These are phyloP conservation scores for Quercus phellos DNA, from an alignment of 331 rosid genomes.

Conservation along the genomic window DNA sequence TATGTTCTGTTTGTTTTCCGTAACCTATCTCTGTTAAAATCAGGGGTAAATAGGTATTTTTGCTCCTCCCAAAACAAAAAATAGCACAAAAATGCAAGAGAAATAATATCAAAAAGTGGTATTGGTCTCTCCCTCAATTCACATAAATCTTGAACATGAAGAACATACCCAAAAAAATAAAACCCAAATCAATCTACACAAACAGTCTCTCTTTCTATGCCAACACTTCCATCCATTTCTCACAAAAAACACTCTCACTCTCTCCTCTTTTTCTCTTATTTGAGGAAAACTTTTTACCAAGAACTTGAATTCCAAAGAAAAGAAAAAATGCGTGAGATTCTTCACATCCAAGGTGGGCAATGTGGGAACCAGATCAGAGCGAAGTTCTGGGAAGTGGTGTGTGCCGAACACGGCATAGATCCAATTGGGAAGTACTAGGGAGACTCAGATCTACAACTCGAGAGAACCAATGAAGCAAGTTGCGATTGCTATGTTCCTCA, in stretches of 20 bases:
- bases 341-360: slow-evolving; percentile 61
- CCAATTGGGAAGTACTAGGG: slow-evolving; percentile 51
- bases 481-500: slow-evolving; percentile 56
- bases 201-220: neutral
- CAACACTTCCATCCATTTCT: slow-evolving; percentile 16
- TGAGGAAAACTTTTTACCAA: neutral
- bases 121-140: too few relatives aligned
- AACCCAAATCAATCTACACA: too few relatives aligned
- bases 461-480: slow-evolving; percentile 60
- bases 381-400: slow-evolving; percentile 63
- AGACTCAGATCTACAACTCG: slow-evolving; percentile 48
- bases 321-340: slow-evolving; percentile 56
- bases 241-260: neutral
- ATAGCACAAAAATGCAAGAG: too few relatives aligned
- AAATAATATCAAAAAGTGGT: too few relatives aligned
- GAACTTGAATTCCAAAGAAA: too few relatives aligned
- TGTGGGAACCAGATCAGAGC: slow-evolving; percentile 69
- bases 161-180: too few relatives aligned
- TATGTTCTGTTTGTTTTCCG: too few relatives aligned
- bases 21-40: too few relatives aligned
- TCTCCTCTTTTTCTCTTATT: neutral
- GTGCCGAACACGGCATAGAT: slow-evolving; percentile 65
- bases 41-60: too few relatives aligned
- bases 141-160: too few relatives aligned
- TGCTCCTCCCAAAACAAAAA: too few relatives aligned